These are phyloP conservation scores for Schoenoplectus tabernaemontani DNA, from an alignment of 202 grass and related monocot species.

Conservation along the genomic window DNA sequence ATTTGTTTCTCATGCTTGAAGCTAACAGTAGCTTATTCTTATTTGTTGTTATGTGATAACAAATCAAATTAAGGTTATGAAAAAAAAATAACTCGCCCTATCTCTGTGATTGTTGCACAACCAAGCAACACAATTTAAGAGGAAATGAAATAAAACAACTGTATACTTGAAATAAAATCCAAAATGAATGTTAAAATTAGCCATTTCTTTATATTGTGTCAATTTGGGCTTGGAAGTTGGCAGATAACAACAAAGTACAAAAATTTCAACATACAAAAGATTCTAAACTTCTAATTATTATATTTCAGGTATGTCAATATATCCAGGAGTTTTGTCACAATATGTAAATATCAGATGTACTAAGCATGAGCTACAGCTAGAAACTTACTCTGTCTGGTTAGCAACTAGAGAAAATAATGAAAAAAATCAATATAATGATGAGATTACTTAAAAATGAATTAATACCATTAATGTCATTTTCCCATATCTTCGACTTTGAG, in stretches of 20 bases:
- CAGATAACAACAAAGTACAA: background rate
- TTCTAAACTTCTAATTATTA: background rate
- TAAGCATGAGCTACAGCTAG: background rate
- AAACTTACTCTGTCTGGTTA: background rate
- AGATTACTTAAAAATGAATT: conserved; percentile 12
- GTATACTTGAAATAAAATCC: background rate
- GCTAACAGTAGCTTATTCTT: background rate
- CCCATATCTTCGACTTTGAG: conserved; percentile 82
- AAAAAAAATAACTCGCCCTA: background rate
- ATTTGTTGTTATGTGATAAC: background rate
- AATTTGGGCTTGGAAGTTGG: background rate
- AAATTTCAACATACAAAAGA: background rate
- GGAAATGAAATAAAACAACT: background rate
- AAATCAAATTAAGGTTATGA: background rate
- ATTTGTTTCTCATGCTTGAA: background rate
- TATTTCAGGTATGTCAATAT: background rate
- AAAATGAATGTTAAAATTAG: background rate
- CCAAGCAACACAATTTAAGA: background rate
- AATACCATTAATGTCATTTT: conserved; percentile 57
- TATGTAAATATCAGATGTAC: background rate
- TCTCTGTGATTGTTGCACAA: background rate
- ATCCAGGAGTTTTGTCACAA: conserved; percentile 4
- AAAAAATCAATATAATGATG: conserved; percentile 7
- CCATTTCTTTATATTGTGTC: background rate
- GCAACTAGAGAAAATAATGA: background rate